A percentile compares a stretch with the other conserved stretches of the same genome.
Conservation (phyloP, 148 eudicot species). For the Beta vulgaris region DNA sequence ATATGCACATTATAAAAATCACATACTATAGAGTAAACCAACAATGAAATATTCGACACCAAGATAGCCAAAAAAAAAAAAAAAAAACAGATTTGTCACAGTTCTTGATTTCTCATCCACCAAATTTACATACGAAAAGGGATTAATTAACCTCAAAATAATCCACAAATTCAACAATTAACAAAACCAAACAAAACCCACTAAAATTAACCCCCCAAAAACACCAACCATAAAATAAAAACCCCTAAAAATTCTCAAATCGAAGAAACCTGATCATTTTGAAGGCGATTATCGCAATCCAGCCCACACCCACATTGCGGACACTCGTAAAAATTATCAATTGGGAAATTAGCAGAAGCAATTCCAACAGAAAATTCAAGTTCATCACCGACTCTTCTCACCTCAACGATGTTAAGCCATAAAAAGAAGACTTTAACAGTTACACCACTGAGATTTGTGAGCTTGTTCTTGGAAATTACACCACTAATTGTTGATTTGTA, state of each 20-base stretch:
- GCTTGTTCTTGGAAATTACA: slow-evolving; percentile 38
- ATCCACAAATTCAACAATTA: neutral
- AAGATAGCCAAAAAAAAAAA: too few species aligned
- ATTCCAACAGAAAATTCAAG: slow-evolving; percentile 68
- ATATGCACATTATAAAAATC: neutral
- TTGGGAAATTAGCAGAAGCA: slow-evolving; percentile 52
- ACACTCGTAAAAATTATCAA: slow-evolving; percentile 46
- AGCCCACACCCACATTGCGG: slow-evolving; percentile 82
- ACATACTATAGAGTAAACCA: neutral
- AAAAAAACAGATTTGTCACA: neutral
- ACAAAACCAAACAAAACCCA: slow-evolving; percentile 11
- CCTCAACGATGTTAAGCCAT: slow-evolving; percentile 68
- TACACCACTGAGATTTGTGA: slow-evolving; percentile 48
- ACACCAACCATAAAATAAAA: slow-evolving; percentile 19
- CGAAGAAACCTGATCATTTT: slow-evolving; percentile 29
- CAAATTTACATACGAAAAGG: slow-evolving; percentile 3
- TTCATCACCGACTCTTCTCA: slow-evolving; percentile 44
- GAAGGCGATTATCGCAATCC: slow-evolving; percentile 32
- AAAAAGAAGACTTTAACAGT: slow-evolving; percentile 55
- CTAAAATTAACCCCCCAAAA: slow-evolving; percentile 19
- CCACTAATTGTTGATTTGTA: slow-evolving; percentile 57
- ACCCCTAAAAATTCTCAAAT: slow-evolving; percentile 27
- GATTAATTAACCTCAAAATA: neutral
- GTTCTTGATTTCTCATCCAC: neutral
- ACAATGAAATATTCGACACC: neutral